Percentiles rank a stretch among this genome's conserved stretches.
phyloP scores from a whole-genome alignment of 345 rosid genomes.

The Salix exigua region DNA sequence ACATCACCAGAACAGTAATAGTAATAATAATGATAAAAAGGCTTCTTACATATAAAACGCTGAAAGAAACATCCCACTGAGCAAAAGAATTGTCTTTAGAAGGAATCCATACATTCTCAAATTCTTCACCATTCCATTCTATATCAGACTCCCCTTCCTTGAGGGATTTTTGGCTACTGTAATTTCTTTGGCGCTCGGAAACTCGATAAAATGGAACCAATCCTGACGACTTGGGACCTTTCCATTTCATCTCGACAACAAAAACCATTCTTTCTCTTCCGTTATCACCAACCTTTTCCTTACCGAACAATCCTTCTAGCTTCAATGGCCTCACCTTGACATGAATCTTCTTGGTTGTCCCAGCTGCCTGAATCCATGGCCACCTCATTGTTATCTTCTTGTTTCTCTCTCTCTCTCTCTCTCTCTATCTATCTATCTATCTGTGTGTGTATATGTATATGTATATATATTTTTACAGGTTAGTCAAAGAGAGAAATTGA shows the following conservation, averaged over 20 bases:
- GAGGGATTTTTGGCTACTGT: constrained; percentile 11
- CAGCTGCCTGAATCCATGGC: neutral
- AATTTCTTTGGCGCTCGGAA: constrained; percentile 7
- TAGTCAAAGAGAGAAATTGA: neutral
- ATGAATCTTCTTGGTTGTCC: constrained; percentile 17
- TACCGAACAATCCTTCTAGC: constrained; percentile 28
- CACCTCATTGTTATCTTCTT: neutral
- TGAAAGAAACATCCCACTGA: constrained; percentile 34
- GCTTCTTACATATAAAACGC: constrained; percentile 25
- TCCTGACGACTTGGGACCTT: constrained; percentile 22
- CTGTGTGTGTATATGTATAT: neutral
- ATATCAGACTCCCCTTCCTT: constrained; percentile 3
- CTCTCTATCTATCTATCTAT: neutral
- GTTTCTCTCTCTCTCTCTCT: neutral
- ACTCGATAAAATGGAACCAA: constrained; percentile 22
- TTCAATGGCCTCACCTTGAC: constrained; percentile 40
- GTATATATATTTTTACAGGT: neutral
- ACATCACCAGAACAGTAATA: neutral
- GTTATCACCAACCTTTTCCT: neutral
- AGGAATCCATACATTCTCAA: constrained; percentile 17
- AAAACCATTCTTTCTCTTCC: constrained; percentile 13
- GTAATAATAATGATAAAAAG: too few species aligned
- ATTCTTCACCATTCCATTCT: constrained; percentile 39
- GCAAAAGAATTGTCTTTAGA: constrained; percentile 9
- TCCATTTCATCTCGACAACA: constrained; percentile 28